A percentile compares a stretch with the other conserved stretches of the same genome.
Evolutionary conservation across 2,329 filamentous ascomycete species (phyloP).

Genomic region (Talaromyces funiculosus): DNA sequence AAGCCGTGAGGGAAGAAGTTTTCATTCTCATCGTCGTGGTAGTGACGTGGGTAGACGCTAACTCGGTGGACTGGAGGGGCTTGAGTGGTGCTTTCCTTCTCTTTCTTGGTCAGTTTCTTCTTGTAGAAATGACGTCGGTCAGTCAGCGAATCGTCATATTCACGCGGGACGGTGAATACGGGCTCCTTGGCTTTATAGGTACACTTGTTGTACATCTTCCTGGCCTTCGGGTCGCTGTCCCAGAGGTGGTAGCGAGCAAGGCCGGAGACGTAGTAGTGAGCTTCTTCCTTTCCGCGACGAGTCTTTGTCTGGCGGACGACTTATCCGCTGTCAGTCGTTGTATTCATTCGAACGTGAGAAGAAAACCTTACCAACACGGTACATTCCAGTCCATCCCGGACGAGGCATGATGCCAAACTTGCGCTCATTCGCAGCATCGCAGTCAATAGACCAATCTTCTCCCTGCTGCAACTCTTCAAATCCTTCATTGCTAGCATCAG

Average conservation of each 20-base stretch:
- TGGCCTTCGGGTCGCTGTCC: constrained; percentile 10
- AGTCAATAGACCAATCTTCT: background rate
- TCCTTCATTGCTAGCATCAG: constrained; percentile 7
- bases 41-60: constrained; percentile 9
- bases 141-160: background rate
- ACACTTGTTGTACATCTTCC: constrained; percentile 3
- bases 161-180: constrained; percentile 6
- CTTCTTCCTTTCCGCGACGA: background rate
- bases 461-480: constrained; percentile 4
- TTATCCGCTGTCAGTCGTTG: background rate
- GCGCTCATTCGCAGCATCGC: background rate
- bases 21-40: background rate
- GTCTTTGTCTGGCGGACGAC: constrained; percentile 1
- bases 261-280: constrained; percentile 3
- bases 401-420: constrained; percentile 10
- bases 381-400: constrained; percentile 10
- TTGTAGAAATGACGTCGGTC: constrained; percentile 11
- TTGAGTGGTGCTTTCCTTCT: background rate
- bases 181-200: constrained; percentile 1
- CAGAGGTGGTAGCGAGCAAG: constrained; percentile 10
- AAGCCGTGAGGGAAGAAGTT: constrained; percentile 10
- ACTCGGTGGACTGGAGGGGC: background rate
- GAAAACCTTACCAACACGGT: constrained; percentile 2
- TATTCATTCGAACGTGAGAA: background rate
- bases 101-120: background rate